These are phyloP conservation scores for Botrytis galanthina DNA, from an alignment of 2,329 filamentous ascomycete species.

Conservation along the genomic window DNA sequence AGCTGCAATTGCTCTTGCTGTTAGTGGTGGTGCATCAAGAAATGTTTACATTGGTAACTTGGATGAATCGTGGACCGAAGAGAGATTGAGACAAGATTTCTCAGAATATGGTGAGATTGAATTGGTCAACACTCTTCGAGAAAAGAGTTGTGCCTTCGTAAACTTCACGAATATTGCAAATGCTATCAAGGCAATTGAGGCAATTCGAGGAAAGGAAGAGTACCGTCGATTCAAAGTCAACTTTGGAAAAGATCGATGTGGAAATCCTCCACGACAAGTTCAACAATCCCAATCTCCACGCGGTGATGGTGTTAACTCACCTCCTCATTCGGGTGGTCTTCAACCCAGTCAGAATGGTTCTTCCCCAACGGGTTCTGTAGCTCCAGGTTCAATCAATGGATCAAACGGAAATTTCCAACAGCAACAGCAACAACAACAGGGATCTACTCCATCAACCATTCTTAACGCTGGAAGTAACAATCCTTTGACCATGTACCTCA, in stretches of 20 bases:
- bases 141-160: constrained; percentile 99
- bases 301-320: constrained; percentile 58
- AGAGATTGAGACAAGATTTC: constrained; percentile 92
- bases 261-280: constrained; percentile 89
- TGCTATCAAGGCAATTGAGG: constrained; percentile 98
- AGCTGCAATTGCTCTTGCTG: constrained; percentile 90
- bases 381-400: constrained; percentile 49
- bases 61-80: constrained; percentile 96
- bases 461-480: constrained; percentile 80
- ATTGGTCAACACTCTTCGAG: constrained; percentile 89
- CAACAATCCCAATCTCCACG: constrained; percentile 63
- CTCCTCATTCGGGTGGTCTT: constrained; percentile 42
- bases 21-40: constrained; percentile 93
- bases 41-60: constrained; percentile 98
- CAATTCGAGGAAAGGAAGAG: constrained; percentile 88
- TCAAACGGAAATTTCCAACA: constrained; percentile 34
- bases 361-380: constrained; percentile 41
- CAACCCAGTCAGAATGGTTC: constrained; percentile 38
- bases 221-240: constrained; percentile 99
- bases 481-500: constrained; percentile 89
- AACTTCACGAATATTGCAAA: constrained; percentile 99
- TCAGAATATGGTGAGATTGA: constrained; percentile 98
- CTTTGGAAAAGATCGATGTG: constrained; percentile 97
- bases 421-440: constrained; percentile 55
- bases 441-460: constrained; percentile 65